phyloP scores from a whole-genome alignment of 2,329 filamentous ascomycete genomes.

The Stachybotrys chartarum region DNA sequence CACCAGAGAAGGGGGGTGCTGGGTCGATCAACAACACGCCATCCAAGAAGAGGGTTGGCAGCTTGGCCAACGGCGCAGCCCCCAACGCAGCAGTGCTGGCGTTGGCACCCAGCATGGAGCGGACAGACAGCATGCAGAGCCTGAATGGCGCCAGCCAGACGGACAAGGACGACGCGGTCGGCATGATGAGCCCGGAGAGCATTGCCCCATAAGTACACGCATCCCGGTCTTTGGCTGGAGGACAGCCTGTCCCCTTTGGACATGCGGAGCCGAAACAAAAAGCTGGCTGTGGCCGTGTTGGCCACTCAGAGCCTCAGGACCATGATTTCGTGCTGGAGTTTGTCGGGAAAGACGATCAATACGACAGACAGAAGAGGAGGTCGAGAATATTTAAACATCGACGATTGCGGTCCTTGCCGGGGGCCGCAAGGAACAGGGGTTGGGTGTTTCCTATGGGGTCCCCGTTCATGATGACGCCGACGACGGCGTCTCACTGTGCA shows the following conservation, averaged over 20 bases:
- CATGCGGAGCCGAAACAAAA: background rate
- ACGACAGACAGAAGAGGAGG: too few species aligned
- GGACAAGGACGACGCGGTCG: conserved; percentile 60
- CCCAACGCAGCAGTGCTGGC: conserved; percentile 32
- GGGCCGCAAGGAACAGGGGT: background rate
- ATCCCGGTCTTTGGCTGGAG: background rate
- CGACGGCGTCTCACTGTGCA: background rate
- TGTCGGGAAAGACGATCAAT: too few species aligned
- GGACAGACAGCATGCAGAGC: conserved; percentile 49
- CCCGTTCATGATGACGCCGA: background rate
- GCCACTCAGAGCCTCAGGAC: too few species aligned
- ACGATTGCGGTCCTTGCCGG: background rate
- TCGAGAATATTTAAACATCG: background rate
- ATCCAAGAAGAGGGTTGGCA: conserved; percentile 45
- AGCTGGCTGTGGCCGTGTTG: too few species aligned
- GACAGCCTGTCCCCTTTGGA: background rate
- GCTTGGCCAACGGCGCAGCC: conserved; percentile 25
- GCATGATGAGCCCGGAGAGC: conserved; percentile 83
- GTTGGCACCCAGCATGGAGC: conserved; percentile 47
- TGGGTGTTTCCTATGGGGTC: background rate
- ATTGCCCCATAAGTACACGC: conserved; percentile 38
- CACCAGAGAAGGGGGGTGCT: conserved; percentile 24
- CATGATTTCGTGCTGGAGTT: too few species aligned
- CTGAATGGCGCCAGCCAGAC: conserved; percentile 55
- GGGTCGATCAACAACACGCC: conserved; percentile 31